Evolutionary conservation across 1,139 yeast genomes (phyloP), one percentile per base, ranked within the genome.

Genomic region (Blastobotrys ciferrii): DNA sequence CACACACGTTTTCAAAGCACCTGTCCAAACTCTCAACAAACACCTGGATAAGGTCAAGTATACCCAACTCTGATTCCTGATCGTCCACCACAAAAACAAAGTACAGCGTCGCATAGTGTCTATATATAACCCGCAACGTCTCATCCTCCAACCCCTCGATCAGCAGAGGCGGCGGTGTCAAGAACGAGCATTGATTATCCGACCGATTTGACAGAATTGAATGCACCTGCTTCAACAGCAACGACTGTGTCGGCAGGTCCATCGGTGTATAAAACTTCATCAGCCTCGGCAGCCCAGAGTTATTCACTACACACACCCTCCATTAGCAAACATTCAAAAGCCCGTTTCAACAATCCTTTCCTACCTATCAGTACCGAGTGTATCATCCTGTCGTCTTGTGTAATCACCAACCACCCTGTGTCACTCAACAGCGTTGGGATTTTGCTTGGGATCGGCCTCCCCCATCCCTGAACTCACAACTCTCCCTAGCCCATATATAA

Each of bases 1-100:
- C 99, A 66, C 97, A 91, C 4, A 92, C 99, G 60, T 91, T 91
- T 55, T 83, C 82, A 68, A 92, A 92, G 66, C 98, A 92, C 54
- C 85, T 80, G 65, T 92, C 97, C 54, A 92, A 74, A 48, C 95
- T 86, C 66, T 92, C 98, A 4, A 92, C 99, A 73, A 92, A 92
- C 43, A 94, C 98, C 64, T 94, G 98, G 52, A 94, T 92, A 63
- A 92, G 72, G 65, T 92, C 99, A 43, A 92, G 69, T 43, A 92
- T 91, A 2, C 98, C 98, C 49, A 92, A 75, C 66, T 92, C 98
- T 23, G 92, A 82, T 65, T 92, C 99, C 64, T 89, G 96, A 56
- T 87, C 95, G 67, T 94, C 98, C 11, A 91, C 98, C 37, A 94
- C 82, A 64, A 94, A 89, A 31, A 94, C 96, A 70, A 92, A 92